Conservation (phyloP, 2,329 filamentous ascomycete species). For the Cercospora zeae-maydis region DNA sequence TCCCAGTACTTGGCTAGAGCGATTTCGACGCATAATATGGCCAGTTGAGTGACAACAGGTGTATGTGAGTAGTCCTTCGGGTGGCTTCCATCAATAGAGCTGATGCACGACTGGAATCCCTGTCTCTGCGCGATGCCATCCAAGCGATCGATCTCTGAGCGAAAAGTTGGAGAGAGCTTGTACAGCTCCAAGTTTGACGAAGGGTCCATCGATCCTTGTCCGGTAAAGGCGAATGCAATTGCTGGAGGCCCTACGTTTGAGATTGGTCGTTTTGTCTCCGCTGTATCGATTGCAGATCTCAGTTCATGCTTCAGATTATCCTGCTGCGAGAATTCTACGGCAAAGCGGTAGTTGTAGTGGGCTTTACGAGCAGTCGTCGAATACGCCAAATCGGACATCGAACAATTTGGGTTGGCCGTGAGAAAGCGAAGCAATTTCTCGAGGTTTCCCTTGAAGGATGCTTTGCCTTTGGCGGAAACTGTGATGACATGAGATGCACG, state of each 20-base stretch:
- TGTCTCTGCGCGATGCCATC: slow-evolving; percentile 31
- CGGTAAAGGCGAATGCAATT: slow-evolving; percentile 42
- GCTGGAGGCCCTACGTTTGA: slow-evolving; percentile 20
- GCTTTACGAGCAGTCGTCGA: slow-evolving; percentile 59
- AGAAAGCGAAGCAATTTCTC: slow-evolving; percentile 55
- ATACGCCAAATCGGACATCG: slow-evolving; percentile 58
- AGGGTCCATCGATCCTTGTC: slow-evolving; percentile 36
- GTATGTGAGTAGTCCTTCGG: neutral
- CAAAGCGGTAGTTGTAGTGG: slow-evolving; percentile 42
- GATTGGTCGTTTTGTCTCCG: slow-evolving; percentile 4
- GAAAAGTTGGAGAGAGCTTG: slow-evolving; percentile 30
- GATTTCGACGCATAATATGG: slow-evolving; percentile 42
- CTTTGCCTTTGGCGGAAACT: slow-evolving; percentile 54
- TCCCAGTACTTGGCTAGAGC: slow-evolving; percentile 34
- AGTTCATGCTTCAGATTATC: slow-evolving; percentile 29
- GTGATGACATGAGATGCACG: slow-evolving; percentile 58
- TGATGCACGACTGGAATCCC: slow-evolving; percentile 37
- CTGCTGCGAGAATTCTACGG: slow-evolving; percentile 33
- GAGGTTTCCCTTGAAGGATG: slow-evolving; percentile 53
- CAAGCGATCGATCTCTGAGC: slow-evolving; percentile 31
- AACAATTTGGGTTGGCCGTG: slow-evolving; percentile 48
- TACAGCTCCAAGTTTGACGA: slow-evolving; percentile 35
- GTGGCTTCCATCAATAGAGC: slow-evolving; percentile 22
- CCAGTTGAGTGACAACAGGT: slow-evolving; percentile 39
- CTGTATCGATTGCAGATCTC: neutral